Base-by-base conservation (phyloP, 805 yeast species). In the Spathaspora hagerdaliae region DNA sequence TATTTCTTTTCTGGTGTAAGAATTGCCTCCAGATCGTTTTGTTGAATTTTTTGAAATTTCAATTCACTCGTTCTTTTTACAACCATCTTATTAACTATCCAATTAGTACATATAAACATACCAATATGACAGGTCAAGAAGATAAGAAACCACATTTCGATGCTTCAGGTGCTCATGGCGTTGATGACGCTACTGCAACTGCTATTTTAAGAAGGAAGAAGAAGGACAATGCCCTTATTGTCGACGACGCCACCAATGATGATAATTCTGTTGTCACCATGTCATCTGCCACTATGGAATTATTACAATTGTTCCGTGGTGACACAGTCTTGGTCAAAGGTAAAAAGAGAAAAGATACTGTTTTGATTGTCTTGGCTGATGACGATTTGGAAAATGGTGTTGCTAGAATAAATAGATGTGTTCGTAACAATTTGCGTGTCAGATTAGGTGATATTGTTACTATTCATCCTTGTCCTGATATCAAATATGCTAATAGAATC, bases 251-350 rank as follows among this genome's bases (percentile, higher is more conserved):
- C 53, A 82, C 85, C 59, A 89, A 87, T 59, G 99, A 94, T 67
- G 99, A 94, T 68, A 94, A 94, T 71, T 90, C 98, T 27, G 95
- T 92, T 53, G 87, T 94, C 64, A 86, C 97, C 42, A 87, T 94
- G 85, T 85, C 95, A 32, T 87, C 96, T 13, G 85, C 85, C 66
- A 94, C 98, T 13, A 88, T 94, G 96, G 99, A 94, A 63, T 77
- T 85, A 59, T 76, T 94, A 50, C 96, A 94, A 68, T 78, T 94
- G 64, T 94, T 94, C 80, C 83, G 98, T 52, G 99, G 99, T 57
- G 99, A 94, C 64, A 94, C 98, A 32, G 98, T 94, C 15, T 75
- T 90, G 50, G 96, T 94, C 56, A 92, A 91, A 73, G 99, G 99
- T 60, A 94, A 94, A 77, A 94, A 89, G 81, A 83, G 99, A 74